Base-by-base conservation (phyloP, 352 stramenopile genomes). In the Globisporangium apiculatum region DNA sequence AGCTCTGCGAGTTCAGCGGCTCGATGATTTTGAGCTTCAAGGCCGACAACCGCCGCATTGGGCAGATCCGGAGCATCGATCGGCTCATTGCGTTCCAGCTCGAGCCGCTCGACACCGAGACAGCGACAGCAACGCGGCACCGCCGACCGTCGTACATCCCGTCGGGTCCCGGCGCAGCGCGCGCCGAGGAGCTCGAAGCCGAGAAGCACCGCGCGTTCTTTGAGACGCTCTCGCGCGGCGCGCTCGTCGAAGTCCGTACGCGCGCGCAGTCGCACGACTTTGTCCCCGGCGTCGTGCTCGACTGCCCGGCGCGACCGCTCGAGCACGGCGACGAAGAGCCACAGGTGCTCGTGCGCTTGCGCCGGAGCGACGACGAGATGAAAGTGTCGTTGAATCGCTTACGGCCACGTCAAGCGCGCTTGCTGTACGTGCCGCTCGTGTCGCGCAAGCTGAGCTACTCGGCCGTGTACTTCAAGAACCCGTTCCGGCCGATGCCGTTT, bases 21-120 rank as follows among this genome's bases (percentile, higher is more conserved):
- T 93, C 81, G 4, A 91, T 91, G 75, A 95, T 95, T 53, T 53
- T 91, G 59, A 91, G 83, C 53, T 94, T 93, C 60, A 95, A 95
- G 66, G 82, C 86, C 4, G 86, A 95, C 57, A 92, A 78, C 46
- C 83, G 86, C 7, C 80, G 85, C 14, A 76, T 95, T 24, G 83
- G 79, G 14, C 83, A 93, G 60, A 94, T 95, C 52, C 83, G 86
- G 37, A 94, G 83, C 64, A 91, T 95, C 55, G 86, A 95, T 35
- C 76, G 84, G 0, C 62, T 95, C 10, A 89, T 95, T 54, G 86
- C 86, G 18, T 95, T 93, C 56, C 86, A 95, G 59, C 65, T 95
- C 18, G 82, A 93, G 57, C 70, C 83, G 4, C 67, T 95, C 7
- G 73, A 89, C 51, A 53, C 69, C 2, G 83, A 86, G 43, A 89